Conservation (phyloP, 495 filamentous ascomycete species). For the Aspergillus coremiiformis region DNA sequence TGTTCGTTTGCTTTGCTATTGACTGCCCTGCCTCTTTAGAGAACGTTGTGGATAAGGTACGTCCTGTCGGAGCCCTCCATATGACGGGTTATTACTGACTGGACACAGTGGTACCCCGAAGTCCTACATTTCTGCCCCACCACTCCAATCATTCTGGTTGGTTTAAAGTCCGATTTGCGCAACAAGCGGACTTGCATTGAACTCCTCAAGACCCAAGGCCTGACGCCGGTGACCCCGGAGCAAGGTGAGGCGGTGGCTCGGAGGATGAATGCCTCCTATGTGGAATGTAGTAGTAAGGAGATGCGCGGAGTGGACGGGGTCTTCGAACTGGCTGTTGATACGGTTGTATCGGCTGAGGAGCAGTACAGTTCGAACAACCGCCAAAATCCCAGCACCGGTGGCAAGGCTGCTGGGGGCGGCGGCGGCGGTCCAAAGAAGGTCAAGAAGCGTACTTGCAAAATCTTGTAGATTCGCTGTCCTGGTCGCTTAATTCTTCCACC, state of each 20-base stretch:
- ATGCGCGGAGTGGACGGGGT: slow-evolving; percentile 93
- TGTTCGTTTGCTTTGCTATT: slow-evolving; percentile 98
- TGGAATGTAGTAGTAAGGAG: slow-evolving; percentile 97
- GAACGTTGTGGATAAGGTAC: slow-evolving; percentile 97
- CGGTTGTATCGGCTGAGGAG: slow-evolving; percentile 56
- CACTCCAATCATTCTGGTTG: slow-evolving; percentile 89
- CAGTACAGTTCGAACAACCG: slow-evolving; percentile 24
- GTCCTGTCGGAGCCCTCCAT: slow-evolving; percentile 5
- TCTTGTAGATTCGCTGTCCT: slow-evolving; percentile 43
- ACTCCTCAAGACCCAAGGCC: slow-evolving; percentile 92
- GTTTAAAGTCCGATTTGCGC: slow-evolving; percentile 93
- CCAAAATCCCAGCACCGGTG: slow-evolving; percentile 13
- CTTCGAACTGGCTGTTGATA: slow-evolving; percentile 82
- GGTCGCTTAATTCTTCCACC: slow-evolving; percentile 1
- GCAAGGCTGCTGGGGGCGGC: slow-evolving; percentile 25
- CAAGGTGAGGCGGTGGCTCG: slow-evolving; percentile 81
- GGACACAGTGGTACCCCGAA: slow-evolving; percentile 88
- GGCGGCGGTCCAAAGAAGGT: slow-evolving; percentile 31
- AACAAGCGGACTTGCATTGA: slow-evolving; percentile 93
- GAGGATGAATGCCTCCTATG: slow-evolving; percentile 90
- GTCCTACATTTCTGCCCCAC: slow-evolving; percentile 98
- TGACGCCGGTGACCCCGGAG: slow-evolving; percentile 86
- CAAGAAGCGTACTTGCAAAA: slow-evolving; percentile 68
- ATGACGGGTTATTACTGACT: slow-evolving; percentile 13
- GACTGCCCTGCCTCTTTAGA: slow-evolving; percentile 97